These are phyloP conservation scores for Picea abies DNA, from an alignment of 83 land plant genomes.

Conservation along the genomic window DNA sequence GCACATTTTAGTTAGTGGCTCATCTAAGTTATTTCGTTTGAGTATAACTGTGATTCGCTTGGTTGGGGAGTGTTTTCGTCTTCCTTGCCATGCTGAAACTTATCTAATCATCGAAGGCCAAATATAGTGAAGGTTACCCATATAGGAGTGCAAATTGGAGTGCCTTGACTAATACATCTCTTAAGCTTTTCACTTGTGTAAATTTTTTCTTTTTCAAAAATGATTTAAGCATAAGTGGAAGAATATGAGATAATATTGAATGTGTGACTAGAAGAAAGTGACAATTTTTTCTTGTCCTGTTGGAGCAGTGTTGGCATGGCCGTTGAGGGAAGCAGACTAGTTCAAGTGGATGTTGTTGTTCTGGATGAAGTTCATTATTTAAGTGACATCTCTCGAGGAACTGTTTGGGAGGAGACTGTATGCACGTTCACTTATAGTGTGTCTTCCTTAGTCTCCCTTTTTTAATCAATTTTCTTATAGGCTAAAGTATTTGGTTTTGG, in stretches of 20 bases:
- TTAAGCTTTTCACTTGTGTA: background rate
- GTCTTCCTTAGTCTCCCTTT: background rate
- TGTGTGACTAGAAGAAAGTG: background rate
- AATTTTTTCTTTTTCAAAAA: background rate
- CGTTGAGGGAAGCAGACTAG: slow-evolving; percentile 68
- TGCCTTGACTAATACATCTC: background rate
- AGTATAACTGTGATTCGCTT: background rate
- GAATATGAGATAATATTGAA: background rate
- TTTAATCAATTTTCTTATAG: background rate
- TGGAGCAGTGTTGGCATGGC: slow-evolving; percentile 74
- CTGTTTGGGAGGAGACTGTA: slow-evolving; percentile 99
- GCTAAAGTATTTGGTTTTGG: background rate
- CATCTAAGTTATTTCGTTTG: background rate
- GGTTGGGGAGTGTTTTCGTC: too few relatives aligned
- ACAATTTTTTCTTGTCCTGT: slow-evolving; percentile 11
- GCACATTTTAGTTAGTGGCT: background rate
- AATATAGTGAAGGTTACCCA: too few relatives aligned
- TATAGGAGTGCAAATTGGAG: background rate
- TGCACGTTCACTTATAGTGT: slow-evolving; percentile 16
- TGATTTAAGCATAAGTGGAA: background rate
- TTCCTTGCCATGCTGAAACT: too few relatives aligned
- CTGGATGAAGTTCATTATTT: slow-evolving; percentile 98
- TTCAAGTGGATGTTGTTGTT: slow-evolving; percentile 84
- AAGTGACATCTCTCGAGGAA: slow-evolving; percentile 97
- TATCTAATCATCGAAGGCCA: too few relatives aligned